Conservation (phyloP, 2,329 filamentous ascomycete genomes). For the Cladorrhinum sp. region DNA sequence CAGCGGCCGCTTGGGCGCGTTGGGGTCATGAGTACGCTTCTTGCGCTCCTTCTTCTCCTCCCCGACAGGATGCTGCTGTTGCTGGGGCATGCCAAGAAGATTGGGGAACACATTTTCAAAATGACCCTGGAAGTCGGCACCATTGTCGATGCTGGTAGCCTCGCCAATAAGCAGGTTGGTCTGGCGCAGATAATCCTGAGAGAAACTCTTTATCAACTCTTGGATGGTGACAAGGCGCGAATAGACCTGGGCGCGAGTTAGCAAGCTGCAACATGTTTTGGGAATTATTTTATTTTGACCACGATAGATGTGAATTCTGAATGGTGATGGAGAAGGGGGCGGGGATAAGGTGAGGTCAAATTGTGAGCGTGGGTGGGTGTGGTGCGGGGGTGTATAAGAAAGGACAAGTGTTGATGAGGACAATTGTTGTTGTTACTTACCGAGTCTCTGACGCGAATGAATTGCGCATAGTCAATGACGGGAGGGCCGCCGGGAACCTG, state of each 20-base stretch:
- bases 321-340: not conserved
- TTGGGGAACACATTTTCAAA: constrained; percentile 52
- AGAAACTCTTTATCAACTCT: constrained; percentile 73
- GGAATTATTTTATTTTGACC: not conserved
- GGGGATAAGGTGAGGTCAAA: not conserved
- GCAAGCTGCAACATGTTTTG: not conserved
- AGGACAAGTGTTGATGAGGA: too few species aligned
- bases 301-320: not conserved
- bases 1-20: constrained; percentile 88
- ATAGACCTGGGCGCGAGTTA: constrained; percentile 60
- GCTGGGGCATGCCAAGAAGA: constrained; percentile 43
- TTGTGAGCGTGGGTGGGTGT: not conserved
- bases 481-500: constrained; percentile 31
- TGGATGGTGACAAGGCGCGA: constrained; percentile 76
- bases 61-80: constrained; percentile 43
- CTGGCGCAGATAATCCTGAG: constrained; percentile 82
- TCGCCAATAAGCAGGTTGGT: constrained; percentile 77
- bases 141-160: constrained; percentile 50
- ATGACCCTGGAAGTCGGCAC: constrained; percentile 30
- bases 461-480: constrained; percentile 69
- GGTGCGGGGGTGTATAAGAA: constrained; percentile 14
- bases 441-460: constrained; percentile 75
- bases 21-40: constrained; percentile 83
- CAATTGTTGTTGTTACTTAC: constrained; percentile 56
- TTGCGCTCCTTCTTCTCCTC: constrained; percentile 85